phyloP scores from a whole-genome alignment of 495 filamentous ascomycete species.

The Penicilliopsis zonata region DNA sequence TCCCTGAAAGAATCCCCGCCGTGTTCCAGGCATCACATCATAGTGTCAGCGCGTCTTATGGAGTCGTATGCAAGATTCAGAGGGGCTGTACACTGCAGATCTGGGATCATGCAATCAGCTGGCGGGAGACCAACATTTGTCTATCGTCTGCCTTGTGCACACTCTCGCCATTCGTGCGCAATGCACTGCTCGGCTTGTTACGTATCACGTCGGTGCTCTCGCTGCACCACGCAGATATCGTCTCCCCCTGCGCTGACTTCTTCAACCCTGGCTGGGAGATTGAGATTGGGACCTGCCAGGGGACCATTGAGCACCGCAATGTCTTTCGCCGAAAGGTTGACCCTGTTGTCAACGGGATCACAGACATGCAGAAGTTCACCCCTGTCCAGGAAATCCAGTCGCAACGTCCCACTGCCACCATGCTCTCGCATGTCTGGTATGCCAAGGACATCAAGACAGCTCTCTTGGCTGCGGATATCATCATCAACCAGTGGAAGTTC shows the following conservation, averaged over 20 bases:
- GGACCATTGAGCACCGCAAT: constrained; percentile 44
- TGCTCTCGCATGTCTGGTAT: constrained; percentile 55
- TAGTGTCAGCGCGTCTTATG: constrained; percentile 51
- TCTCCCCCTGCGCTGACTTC: constrained; percentile 52
- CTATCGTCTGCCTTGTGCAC: constrained; percentile 48
- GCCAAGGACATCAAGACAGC: constrained; percentile 57
- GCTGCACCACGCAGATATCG: constrained; percentile 52
- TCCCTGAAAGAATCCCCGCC: constrained; percentile 49
- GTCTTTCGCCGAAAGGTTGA: constrained; percentile 51
- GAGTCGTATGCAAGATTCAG: constrained; percentile 55
- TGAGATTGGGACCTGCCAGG: constrained; percentile 50
- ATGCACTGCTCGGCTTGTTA: constrained; percentile 42
- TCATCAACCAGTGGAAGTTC: constrained; percentile 56
- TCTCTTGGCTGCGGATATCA: constrained; percentile 50
- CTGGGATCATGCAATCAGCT: constrained; percentile 59
- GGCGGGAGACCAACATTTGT: constrained; percentile 51
- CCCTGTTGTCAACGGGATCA: constrained; percentile 57
- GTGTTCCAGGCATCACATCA: constrained; percentile 60
- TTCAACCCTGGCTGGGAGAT: constrained; percentile 60
- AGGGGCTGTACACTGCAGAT: constrained; percentile 49
- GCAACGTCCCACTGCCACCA: constrained; percentile 46
- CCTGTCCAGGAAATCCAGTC: constrained; percentile 47
- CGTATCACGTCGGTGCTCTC: constrained; percentile 46
- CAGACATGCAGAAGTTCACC: constrained; percentile 50
- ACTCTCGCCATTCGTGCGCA: constrained; percentile 45